A percentile compares a stretch with the other conserved stretches of the same genome.
Conservation (phyloP, 441 rosid species). For the Adansonia madagascariensis region DNA sequence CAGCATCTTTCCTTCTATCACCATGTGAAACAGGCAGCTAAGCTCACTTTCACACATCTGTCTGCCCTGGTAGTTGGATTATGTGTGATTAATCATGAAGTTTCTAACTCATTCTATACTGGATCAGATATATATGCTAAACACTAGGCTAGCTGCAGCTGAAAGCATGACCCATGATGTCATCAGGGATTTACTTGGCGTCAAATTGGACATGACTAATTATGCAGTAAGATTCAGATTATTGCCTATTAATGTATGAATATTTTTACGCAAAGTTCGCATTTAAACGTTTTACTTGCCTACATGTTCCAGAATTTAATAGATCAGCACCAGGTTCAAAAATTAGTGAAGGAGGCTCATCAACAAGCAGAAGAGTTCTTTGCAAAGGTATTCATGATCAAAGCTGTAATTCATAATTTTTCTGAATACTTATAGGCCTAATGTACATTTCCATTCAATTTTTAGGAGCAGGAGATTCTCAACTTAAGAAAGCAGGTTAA, state of each 20-base stretch:
- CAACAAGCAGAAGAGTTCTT: constrained; percentile 65
- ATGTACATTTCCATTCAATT: constrained; percentile 17
- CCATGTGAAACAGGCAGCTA: constrained; percentile 9
- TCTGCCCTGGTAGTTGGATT: not conserved
- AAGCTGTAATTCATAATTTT: constrained; percentile 1
- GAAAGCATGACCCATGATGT: constrained; percentile 99
- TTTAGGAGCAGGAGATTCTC: constrained; percentile 73
- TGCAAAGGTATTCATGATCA: constrained; percentile 54
- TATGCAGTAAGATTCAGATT: constrained; percentile 68
- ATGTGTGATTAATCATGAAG: constrained; percentile 6
- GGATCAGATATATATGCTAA: constrained; percentile 73
- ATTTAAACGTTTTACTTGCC: constrained; percentile 21
- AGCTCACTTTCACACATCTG: not conserved
- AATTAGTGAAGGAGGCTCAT: constrained; percentile 68
- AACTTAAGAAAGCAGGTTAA: constrained; percentile 58
- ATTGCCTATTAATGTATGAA: constrained; percentile 14
- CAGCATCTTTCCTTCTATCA: constrained; percentile 9
- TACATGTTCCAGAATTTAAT: constrained; percentile 63
- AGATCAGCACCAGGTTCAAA: constrained; percentile 75
- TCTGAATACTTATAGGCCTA: constrained; percentile 15
- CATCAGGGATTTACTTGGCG: constrained; percentile 91
- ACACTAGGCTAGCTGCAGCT: constrained; percentile 83
- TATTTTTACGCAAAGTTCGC: constrained; percentile 24
- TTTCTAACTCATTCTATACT: constrained; percentile 28
- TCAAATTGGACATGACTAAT: constrained; percentile 83